A percentile compares a stretch with the other conserved stretches of the same genome.
Conservation (phyloP, 768 basidiomycete genomes). For the Auriculariales sp. region DNA sequence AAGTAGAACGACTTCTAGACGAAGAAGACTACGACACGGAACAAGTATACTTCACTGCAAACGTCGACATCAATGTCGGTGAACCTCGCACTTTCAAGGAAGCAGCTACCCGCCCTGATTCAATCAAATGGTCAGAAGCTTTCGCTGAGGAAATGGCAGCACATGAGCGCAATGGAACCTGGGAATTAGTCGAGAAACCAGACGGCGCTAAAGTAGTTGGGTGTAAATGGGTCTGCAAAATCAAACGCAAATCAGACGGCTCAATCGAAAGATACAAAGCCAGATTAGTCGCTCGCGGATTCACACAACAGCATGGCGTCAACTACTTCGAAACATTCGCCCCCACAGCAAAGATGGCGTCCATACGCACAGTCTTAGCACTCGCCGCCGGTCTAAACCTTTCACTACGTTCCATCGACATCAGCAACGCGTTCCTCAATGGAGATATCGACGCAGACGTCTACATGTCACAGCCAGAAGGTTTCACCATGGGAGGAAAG, state of each 20-base stretch:
- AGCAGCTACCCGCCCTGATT: no score
- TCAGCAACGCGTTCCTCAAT: constrained; percentile 2
- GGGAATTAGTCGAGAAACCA: constrained; percentile 11
- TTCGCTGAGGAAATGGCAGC: constrained; percentile 13
- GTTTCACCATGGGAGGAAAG: constrained; percentile 5
- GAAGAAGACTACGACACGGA: no score
- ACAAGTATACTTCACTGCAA: no score
- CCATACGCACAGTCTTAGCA: constrained; percentile 9
- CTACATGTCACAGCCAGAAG: constrained; percentile 15
- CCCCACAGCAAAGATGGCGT: constrained; percentile 13
- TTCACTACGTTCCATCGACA: no score
- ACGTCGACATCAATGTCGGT: no score
- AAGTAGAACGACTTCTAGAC: no score
- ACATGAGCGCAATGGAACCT: constrained; percentile 10
- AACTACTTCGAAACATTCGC: constrained; percentile 20
- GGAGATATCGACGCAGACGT: constrained; percentile 13
- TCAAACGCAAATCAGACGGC: constrained; percentile 15
- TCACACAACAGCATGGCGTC: constrained; percentile 16
- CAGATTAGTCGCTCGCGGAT: constrained; percentile 21
- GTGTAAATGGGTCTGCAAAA: constrained; percentile 17
- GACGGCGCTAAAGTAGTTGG: constrained; percentile 12
- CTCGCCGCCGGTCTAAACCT: constrained; percentile 7
- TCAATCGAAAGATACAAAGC: constrained; percentile 16
- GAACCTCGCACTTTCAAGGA: no score
- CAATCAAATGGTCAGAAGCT: constrained; percentile 13